Percentiles rank a stretch among this genome's conserved stretches.
Conservation (phyloP, 2,329 filamentous ascomycete genomes). For the Beauveria scarabaeidicola region DNA sequence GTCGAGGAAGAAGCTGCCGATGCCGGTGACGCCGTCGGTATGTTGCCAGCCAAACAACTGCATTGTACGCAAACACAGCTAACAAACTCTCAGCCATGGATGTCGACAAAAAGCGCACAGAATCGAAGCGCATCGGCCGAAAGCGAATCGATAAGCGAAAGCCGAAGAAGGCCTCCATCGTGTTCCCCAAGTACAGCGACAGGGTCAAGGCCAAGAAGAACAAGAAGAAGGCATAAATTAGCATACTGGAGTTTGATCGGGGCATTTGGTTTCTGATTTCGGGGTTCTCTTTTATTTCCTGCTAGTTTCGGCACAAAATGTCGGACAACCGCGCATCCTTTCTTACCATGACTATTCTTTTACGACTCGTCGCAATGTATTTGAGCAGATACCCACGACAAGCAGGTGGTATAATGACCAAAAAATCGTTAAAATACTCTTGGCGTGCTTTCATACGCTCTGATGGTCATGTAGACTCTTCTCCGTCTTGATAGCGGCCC, state of each 20-base stretch:
- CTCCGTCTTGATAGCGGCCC: not conserved
- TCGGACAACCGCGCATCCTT: not conserved
- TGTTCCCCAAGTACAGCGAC: constrained; percentile 51
- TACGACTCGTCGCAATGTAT: constrained; percentile 2
- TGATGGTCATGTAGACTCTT: not conserved
- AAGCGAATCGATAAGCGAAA: constrained; percentile 50
- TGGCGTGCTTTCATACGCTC: not conserved
- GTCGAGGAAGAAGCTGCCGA: constrained; percentile 22
- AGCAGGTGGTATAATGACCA: not conserved
- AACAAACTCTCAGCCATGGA: constrained; percentile 41
- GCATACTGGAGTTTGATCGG: not conserved
- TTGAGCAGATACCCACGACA: constrained; percentile 3
- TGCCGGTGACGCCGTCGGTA: constrained; percentile 17
- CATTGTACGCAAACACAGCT: not conserved
- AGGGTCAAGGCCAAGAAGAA: constrained; percentile 39
- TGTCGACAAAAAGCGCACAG: constrained; percentile 39
- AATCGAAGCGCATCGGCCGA: constrained; percentile 32
- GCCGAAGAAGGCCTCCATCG: constrained; percentile 47
- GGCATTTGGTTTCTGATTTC: not conserved
- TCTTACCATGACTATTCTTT: not conserved
- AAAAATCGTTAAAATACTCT: not conserved
- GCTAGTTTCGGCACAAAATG: not conserved
- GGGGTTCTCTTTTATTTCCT: not conserved
- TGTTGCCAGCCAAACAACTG: constrained; percentile 4
- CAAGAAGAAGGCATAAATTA: constrained; percentile 10